Evolutionary conservation across 225 moss, liverwort and hornwort species (phyloP).

Genomic region (Thuidium tamariscinum): DNA sequence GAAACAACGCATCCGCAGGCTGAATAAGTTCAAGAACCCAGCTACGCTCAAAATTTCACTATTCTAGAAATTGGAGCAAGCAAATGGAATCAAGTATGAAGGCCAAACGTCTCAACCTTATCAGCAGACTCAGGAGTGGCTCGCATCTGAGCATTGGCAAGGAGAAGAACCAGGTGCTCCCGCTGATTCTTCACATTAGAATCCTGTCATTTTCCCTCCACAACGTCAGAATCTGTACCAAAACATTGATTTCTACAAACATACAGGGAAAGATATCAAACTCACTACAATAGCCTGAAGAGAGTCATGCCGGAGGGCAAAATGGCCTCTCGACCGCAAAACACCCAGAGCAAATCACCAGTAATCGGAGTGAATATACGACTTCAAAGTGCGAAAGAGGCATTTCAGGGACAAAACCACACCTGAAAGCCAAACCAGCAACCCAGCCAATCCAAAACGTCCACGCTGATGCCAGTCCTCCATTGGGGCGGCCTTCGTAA

Average conservation of each 20-base stretch:
- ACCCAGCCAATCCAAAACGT: conserved; percentile 94
- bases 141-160: conserved; percentile 98
- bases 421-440: conserved; percentile 95
- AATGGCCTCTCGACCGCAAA: not conserved
- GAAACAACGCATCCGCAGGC: not conserved
- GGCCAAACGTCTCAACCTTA: conserved; percentile 9
- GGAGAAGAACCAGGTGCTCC: conserved; percentile 88
- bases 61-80: not conserved
- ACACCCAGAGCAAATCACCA: not conserved
- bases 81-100: not conserved
- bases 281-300: not conserved
- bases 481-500: conserved; percentile 51
- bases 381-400: not conserved
- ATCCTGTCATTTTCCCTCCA: conserved; percentile 23
- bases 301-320: not conserved
- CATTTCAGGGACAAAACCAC: not conserved
- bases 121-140: conserved; percentile 16
- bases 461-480: conserved; percentile 50
- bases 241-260: not conserved
- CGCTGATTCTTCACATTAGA: conserved; percentile 81
- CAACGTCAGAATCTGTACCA: not conserved
- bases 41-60: not conserved
- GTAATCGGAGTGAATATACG: not conserved
- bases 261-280: not conserved
- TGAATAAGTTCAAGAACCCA: not conserved